These are phyloP conservation scores for Coemansia javaensis DNA, from an alignment of 192 early-diverging fungal species.

Conservation along the genomic window DNA sequence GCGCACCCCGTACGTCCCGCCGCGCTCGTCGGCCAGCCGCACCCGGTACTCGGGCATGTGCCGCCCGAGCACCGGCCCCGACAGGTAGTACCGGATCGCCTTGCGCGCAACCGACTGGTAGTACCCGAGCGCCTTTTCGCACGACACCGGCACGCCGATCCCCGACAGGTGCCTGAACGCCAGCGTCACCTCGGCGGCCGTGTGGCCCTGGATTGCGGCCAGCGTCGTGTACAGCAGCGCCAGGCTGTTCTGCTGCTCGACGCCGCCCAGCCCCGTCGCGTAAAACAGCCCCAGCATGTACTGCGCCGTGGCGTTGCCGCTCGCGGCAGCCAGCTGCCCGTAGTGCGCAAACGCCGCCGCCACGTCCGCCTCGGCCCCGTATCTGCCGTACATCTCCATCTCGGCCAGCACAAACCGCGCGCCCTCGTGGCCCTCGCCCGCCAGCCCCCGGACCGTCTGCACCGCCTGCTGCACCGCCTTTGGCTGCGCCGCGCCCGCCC, in stretches of 20 bases:
- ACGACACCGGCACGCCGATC: slow-evolving; percentile 73
- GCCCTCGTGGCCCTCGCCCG: slow-evolving; percentile 41
- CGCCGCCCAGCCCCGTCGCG: slow-evolving; percentile 76
- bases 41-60: slow-evolving; percentile 61
- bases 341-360: slow-evolving; percentile 62
- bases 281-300: slow-evolving; percentile 88
- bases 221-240: slow-evolving; percentile 74
- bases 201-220: slow-evolving; percentile 71
- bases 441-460: slow-evolving; percentile 6
- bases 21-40: slow-evolving; percentile 69
- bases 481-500: not conserved
- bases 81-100: slow-evolving; percentile 60
- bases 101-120: slow-evolving; percentile 78
- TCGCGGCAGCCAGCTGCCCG: slow-evolving; percentile 53
- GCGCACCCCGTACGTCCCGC: slow-evolving; percentile 82
- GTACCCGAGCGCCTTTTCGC: slow-evolving; percentile 69
- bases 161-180: slow-evolving; percentile 81
- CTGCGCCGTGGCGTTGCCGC: slow-evolving; percentile 79
- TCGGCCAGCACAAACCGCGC: slow-evolving; percentile 65
- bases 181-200: slow-evolving; percentile 72
- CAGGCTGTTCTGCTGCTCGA: slow-evolving; percentile 37
- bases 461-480: slow-evolving; percentile 8
- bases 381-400: slow-evolving; percentile 68
- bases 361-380: slow-evolving; percentile 54
- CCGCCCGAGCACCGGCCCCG: slow-evolving; percentile 81